These are phyloP conservation scores for Sonneratia alba DNA, from an alignment of 345 rosid genomes.

Conservation along the genomic window DNA sequence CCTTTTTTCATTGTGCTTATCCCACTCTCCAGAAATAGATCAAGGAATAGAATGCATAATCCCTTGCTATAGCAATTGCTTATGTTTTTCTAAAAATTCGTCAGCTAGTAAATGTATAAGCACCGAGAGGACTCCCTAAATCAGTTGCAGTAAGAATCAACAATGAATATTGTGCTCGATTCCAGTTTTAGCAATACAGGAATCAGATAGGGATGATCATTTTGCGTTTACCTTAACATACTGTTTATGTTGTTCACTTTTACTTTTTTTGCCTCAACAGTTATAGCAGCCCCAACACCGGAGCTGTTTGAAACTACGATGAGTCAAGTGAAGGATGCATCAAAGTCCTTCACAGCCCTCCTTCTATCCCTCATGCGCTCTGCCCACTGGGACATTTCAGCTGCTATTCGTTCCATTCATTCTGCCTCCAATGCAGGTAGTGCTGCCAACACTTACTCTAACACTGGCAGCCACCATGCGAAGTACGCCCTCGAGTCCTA, in stretches of 20 bases:
- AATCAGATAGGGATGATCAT: neutral
- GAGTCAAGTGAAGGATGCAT: conserved; percentile 66
- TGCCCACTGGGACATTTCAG: conserved; percentile 90
- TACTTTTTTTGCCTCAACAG: conserved; percentile 18
- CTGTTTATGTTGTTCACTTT: neutral
- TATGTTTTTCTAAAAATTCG: neutral
- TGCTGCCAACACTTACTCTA: conserved; percentile 13
- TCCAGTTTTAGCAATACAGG: too few relatives aligned
- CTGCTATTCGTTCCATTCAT: conserved; percentile 88
- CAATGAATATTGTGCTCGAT: neutral
- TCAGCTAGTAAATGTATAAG: neutral
- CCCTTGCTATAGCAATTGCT: neutral
- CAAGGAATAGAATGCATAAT: neutral
- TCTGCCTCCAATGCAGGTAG: conserved; percentile 34
- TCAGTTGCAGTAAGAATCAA: neutral
- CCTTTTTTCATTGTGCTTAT: neutral
- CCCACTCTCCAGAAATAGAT: neutral
- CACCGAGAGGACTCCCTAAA: neutral
- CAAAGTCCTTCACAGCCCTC: conserved; percentile 66
- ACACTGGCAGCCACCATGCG: conserved; percentile 43
- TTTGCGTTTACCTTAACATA: neutral
- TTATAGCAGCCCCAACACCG: conserved; percentile 53
- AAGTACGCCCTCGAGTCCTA: conserved; percentile 81
- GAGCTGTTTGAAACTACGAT: conserved; percentile 69
- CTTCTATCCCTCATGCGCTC: conserved; percentile 77